Conservation (phyloP, 179 eudicot genomes). For the Beta lomatogona region DNA sequence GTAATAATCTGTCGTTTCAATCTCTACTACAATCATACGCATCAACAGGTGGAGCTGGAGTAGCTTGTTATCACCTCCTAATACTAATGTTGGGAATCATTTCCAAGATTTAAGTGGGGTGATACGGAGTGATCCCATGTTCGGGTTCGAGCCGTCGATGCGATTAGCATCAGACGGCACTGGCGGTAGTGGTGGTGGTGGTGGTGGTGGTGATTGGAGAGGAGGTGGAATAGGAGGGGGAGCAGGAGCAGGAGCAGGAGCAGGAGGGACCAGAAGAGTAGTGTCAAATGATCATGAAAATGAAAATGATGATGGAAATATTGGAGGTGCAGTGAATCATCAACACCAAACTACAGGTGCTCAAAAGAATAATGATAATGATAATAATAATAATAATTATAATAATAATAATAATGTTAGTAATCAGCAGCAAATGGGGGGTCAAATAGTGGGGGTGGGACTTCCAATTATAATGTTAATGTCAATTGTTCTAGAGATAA, state of each 20-base stretch:
- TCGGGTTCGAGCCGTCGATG: conserved; percentile 4
- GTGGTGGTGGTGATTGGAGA: conserved; percentile 8
- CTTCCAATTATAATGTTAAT: conserved; percentile 15
- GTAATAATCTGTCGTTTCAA: background rate
- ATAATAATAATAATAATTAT: background rate
- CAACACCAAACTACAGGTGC: conserved; percentile 8
- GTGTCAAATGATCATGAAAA: background rate
- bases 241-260: background rate
- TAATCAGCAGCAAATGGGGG: conserved; percentile 27
- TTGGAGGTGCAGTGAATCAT: conserved; percentile 3
- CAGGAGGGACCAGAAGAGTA: background rate
- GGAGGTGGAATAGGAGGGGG: too few relatives aligned
- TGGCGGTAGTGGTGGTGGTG: too few relatives aligned
- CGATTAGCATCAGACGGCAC: background rate
- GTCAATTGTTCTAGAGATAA: conserved; percentile 4
- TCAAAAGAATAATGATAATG: background rate
- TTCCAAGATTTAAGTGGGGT: conserved; percentile 30
- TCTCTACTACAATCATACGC: background rate
- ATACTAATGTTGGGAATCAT: background rate
- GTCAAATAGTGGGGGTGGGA: conserved; percentile 29
- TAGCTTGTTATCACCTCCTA: background rate
- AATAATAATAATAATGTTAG: conserved; percentile 9
- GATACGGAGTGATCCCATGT: conserved; percentile 13
- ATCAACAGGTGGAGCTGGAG: background rate
- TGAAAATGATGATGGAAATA: background rate